Conservation (phyloP, 2,329 filamentous ascomycete genomes). For the Myriangium duriaei region DNA sequence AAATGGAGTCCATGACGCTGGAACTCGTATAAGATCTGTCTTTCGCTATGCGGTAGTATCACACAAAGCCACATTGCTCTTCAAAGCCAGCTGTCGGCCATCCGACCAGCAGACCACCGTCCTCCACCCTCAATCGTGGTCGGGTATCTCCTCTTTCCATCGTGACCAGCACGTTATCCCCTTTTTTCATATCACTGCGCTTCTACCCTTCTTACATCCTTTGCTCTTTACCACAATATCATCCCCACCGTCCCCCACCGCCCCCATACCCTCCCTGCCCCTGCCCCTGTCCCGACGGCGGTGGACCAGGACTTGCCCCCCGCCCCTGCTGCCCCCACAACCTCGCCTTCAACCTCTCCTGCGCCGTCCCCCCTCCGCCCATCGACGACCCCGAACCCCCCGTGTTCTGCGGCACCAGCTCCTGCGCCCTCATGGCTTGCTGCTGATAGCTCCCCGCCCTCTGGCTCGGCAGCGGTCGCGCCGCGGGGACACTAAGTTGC, state of each 20-base stretch:
- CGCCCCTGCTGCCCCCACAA: slow-evolving; percentile 41
- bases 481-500: slow-evolving; percentile 29
- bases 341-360: slow-evolving; percentile 70
- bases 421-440: slow-evolving; percentile 23
- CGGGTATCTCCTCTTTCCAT: neutral
- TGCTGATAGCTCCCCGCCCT: slow-evolving; percentile 63
- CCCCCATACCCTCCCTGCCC: slow-evolving; percentile 2
- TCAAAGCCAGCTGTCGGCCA: too few species aligned
- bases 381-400: slow-evolving; percentile 17
- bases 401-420: slow-evolving; percentile 22
- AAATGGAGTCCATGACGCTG: too few species aligned
- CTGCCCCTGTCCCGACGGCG: neutral
- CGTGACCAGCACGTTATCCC: neutral
- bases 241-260: slow-evolving; percentile 2
- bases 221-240: too few species aligned
- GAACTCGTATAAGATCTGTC: too few species aligned
- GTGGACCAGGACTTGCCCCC: slow-evolving; percentile 5
- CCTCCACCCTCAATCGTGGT: too few species aligned
- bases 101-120: too few species aligned
- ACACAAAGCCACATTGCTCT: too few species aligned
- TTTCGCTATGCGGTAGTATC: too few species aligned
- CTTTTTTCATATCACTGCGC: neutral
- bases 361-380: slow-evolving; percentile 47
- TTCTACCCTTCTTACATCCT: too few species aligned
- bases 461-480: slow-evolving; percentile 57